Evolutionary conservation across 768 basidiomycete species (phyloP), one percentile per base, ranked within the genome.

Genomic region (Sistotremastrum niveocremeum): DNA sequence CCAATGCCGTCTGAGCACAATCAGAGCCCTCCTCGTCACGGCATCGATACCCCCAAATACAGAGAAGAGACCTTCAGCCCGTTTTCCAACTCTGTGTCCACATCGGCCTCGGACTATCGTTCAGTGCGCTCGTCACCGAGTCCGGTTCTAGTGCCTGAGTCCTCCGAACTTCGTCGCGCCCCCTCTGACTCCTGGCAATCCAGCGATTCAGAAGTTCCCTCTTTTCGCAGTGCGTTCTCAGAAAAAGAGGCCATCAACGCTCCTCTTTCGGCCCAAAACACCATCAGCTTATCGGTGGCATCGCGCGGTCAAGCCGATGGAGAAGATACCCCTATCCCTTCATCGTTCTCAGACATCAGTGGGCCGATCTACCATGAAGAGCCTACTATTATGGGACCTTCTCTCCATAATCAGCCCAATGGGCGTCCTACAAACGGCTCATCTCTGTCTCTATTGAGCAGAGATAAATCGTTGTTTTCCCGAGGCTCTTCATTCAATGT

Each of bases 121-220:
- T 83, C 81, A 9, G 65, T 77, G 40, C 73, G 70, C 57, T 81
- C 80, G 29, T 84, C 84, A 33, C 84, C 84, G 36, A 78, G 78
- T 56, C 81, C 49, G 34, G 30, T 20, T 7, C 34, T 34, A 33
- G 42, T 34, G 9, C 29, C 30, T 8, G 29, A 28, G 9, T 34
- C 42, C 8, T 31, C 42, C 4, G 77, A 32, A 62, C 75, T 6
- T 65, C 60, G 46, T 63, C 62, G 41, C 66, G 59, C 42, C 54
- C 50, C 46, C 64, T 65, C 41, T 58, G 62, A 51, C 42, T 58
- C 55, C 32, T 55, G 46, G 45, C 57, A 48, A 37, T 44, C 47
- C 50, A 57, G 41, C 63, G 56, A 50, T 54, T 20, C 20, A 20
- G 20, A 20, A 20, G 20, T 20, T 20, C 20, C 20, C 20, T 20